phyloP scores from a whole-genome alignment of 108 stramenopile species.

The Nitzschia sp. region DNA sequence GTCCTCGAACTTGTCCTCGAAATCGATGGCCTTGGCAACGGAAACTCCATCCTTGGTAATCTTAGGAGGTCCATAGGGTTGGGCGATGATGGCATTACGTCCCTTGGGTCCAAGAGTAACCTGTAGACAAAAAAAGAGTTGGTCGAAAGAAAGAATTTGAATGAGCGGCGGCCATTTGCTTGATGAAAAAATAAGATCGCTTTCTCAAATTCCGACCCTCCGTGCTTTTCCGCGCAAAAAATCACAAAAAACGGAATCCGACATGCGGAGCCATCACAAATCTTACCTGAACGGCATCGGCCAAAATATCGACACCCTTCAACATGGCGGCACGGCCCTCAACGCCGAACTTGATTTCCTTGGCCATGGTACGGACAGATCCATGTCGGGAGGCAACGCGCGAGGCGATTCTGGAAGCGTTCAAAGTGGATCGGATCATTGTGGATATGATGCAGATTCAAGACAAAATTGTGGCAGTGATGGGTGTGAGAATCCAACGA shows the following conservation, averaged over 20 bases:
- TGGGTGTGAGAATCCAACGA: background rate
- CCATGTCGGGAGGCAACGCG: conserved; percentile 20
- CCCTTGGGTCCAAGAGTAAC: conserved; percentile 99
- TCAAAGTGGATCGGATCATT: conserved; percentile 38
- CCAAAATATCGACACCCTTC: conserved; percentile 91
- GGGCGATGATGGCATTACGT: conserved; percentile 98
- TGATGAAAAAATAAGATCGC: background rate
- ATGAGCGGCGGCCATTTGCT: background rate
- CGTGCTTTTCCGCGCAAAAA: background rate
- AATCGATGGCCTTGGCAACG: conserved; percentile 99
- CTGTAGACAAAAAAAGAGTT: conserved; percentile 31
- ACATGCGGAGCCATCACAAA: background rate
- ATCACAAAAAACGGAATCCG: background rate
- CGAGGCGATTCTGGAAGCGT: conserved; percentile 15
- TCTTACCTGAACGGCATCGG: conserved; percentile 97
- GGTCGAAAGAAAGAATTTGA: background rate
- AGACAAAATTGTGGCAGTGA: conserved; percentile 1
- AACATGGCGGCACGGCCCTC: conserved; percentile 97
- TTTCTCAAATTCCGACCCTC: background rate
- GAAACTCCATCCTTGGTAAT: conserved; percentile 99
- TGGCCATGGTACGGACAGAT: conserved; percentile 67
- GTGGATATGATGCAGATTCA: conserved; percentile 1
- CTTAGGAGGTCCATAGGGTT: conserved; percentile 98
- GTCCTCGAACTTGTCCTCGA: conserved; percentile 97
- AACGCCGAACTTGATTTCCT: conserved; percentile 91